Base-by-base conservation (phyloP, 1,139 yeast species). In the Sugiyamaella novakii region DNA sequence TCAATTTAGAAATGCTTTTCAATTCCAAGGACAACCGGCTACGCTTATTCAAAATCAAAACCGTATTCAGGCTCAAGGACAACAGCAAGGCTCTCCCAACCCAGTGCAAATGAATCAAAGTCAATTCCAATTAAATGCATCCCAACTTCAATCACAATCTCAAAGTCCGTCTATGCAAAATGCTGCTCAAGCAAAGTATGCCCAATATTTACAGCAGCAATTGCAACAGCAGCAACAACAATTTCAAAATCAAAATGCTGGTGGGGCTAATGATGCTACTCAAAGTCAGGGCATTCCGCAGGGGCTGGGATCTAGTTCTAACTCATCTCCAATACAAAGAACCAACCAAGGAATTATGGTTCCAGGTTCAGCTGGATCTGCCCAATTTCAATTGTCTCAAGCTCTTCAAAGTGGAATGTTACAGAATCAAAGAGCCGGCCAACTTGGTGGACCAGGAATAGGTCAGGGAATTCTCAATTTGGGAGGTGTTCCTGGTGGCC, bases 201-300 rank as follows among this genome's bases (percentile, higher is more conserved):
- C 45, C 15, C 45, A 41, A 22, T 41, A 28, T 31, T 35, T 46
- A 4, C 48, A 44, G 31, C 52, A 39, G 27, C 50, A 36, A 31
- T 33, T 38, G 24, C 54, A 38, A 25, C 52, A 41, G 25, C 52
- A 34, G 25, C 33, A 15, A 28, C 51, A 17, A 8, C 43, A 39
- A 18, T 21, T 21, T 40, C 27, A 29, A 12, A 40, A 40, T 18
- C 15, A 6, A 21, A 25, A 5, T 19, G 31, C n/a, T 25, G 42
- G 42, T n/a, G n/a, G n/a, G n/a, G n/a, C n/a, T n/a, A n/a, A n/a
- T n/a, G n/a, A n/a, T 28, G 5, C 12, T n/a, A n/a, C 31, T n/a
- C 29, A 25, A 25, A 25, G n/a, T 25, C 29, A 25, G n/a, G 14
- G n/a, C n/a, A n/a, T n/a, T n/a, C n/a, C n/a, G n/a, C n/a, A n/a